Evolutionary conservation across 805 yeast genomes (phyloP), one percentile per base, ranked within the genome.

Genomic region (Suhomyces sp.): DNA sequence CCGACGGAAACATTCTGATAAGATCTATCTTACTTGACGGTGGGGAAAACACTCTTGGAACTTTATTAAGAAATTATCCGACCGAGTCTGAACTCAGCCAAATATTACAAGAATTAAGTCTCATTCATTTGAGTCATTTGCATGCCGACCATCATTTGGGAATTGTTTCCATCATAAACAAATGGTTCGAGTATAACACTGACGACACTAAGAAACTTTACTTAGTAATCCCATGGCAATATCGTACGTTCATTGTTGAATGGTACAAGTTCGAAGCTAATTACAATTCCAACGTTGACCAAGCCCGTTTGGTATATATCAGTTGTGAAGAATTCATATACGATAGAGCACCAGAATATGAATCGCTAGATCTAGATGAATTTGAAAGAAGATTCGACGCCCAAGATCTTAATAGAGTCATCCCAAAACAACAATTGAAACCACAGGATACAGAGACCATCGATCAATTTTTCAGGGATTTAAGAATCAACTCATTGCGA

Each of bases 61-160:
- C 85, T 0, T 58, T 93, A 42, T 55, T 64, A 20, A 74, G 98
- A 46, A 66, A 77, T 38, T 78, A 78, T 42, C 80, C 81, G 0
- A 70, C 71, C 12, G 43, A 67, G 2, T 48, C 51, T 2, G 66
- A 66, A 22, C 44, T 56, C 18, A 38, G 40, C 18, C 51, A 53
- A 15, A 58, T 83, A 2, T 68, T 90, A 43, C 45, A 60, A 25
- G 95, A 90, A 48, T 60, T 90, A 38, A 64, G 73, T 20, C 39
- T 86, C 35, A 65, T 91, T 14, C 85, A 77, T 50, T 64, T 93
- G 35, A 83, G 95, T 47, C 99, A 93, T 66, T 67, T 91, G 48
- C 99, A 93, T 60, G 98, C 98, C 0, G 99, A 93, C 56, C 99
- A 93, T 56, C 97, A 91, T 58, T 63, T 93, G 26, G 99, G 99